Base-by-base conservation (phyloP, 768 basidiomycete genomes). In the Trametes elegans region DNA sequence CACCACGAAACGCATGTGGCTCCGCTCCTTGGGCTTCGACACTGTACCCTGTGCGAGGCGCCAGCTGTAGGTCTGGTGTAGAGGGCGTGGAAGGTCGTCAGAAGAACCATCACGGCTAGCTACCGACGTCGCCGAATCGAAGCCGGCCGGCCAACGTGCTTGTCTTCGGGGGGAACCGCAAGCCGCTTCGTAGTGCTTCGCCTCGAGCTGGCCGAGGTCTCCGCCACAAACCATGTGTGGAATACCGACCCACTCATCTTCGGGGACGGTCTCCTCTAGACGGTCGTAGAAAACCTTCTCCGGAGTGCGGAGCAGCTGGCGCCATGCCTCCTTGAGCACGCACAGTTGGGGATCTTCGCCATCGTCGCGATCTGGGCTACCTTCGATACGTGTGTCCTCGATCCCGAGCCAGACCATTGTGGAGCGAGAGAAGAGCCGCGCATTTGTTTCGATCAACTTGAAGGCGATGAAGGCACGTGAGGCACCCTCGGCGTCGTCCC, bases 401-500 rank as follows among this genome's bases (percentile, higher is more conserved):
- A 60, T 26, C 2, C 44, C 50, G 19, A 51, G 49, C 59, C 59
- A 57, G n/a, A 57, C 55, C 46, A 42, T 57, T 21, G 59, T 57
- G 4, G 55, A 28, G 5, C 59, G 55, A 5, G 49, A 53, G 47
- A 60, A 60, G 10, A 60, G 41, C 3, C 43, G 45, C 2, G 51
- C 39, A 24, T 60, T 60, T 13, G 49, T 31, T 32, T 42, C 46
- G 2, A 51, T 18, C 26, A 60, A 31, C 44, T 46, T 39, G 32
- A 49, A 50, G 1, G 49, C 23, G 9, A 59, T 13, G 29, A 23
- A 50, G 3, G 39, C 13, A 11, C 16, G 39, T 16, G 38, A 16
- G 7, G 16, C 18, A 2, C 4, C 32, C 6, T 42, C 4, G 28
- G 29, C 31, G 18, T 35, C 34, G n/a, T 48, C 32, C 23, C 26